Conservation (phyloP, 2,329 filamentous ascomycete species). For the Thielaviopsis ethacetica region DNA sequence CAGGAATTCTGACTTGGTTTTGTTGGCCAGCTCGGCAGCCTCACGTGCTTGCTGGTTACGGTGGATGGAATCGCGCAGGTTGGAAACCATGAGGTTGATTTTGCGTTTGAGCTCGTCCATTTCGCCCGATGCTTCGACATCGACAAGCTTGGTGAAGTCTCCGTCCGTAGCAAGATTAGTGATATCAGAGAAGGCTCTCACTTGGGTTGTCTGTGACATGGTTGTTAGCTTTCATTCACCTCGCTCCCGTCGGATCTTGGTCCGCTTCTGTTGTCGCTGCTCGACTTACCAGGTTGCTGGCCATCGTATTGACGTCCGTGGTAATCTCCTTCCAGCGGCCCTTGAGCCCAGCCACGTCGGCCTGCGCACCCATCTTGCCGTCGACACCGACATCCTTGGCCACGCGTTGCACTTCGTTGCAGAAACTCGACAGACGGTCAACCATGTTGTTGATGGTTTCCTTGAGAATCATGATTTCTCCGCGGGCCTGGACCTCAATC, state of each 20-base stretch:
- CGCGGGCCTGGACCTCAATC: conserved; percentile 87
- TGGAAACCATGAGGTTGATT: conserved; percentile 99
- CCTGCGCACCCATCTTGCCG: conserved; percentile 96
- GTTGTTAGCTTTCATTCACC: too few relatives aligned
- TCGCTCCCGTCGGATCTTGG: too few relatives aligned
- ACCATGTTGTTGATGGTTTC: conserved; percentile 99
- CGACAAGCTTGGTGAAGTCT: conserved; percentile 92
- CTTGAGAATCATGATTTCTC: conserved; percentile 85
- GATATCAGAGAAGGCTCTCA: conserved; percentile 93
- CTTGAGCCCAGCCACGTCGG: conserved; percentile 80
- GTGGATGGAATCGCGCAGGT: conserved; percentile 87
- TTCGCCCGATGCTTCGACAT: conserved; percentile 91
- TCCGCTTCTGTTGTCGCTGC: neutral
- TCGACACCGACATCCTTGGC: conserved; percentile 95
- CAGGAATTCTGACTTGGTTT: conserved; percentile 95
- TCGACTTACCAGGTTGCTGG: conserved; percentile 39
- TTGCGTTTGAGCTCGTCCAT: conserved; percentile 99
- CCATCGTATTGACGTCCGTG: conserved; percentile 90
- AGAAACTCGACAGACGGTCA: conserved; percentile 85
- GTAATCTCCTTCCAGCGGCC: conserved; percentile 98
- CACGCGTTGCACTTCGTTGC: conserved; percentile 86
- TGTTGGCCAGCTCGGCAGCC: conserved; percentile 89
- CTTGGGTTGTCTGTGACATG: conserved; percentile 56
- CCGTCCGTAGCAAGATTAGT: conserved; percentile 95
- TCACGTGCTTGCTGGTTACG: conserved; percentile 91